phyloP scores from a whole-genome alignment of 2,329 filamentous ascomycete species.

The Paecilomyces niveus region DNA sequence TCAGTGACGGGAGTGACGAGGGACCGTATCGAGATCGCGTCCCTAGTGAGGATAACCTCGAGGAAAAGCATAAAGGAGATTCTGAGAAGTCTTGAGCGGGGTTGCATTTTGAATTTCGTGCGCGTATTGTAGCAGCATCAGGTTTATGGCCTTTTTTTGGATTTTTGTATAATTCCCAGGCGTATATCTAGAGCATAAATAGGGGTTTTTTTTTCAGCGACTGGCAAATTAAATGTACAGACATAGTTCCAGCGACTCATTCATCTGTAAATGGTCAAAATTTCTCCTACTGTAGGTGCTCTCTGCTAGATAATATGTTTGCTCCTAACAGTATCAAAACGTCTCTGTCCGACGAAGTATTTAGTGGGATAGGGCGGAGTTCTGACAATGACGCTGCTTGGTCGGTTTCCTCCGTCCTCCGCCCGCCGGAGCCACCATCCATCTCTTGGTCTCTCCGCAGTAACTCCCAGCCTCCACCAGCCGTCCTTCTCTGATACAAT shows the following conservation, averaged over 20 bases:
- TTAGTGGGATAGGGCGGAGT: background rate
- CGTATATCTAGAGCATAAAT: background rate
- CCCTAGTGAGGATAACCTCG: conserved; percentile 1
- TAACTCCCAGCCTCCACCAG: background rate
- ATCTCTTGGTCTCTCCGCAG: background rate
- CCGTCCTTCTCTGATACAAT: background rate
- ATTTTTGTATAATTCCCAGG: background rate
- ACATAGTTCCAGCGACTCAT: background rate
- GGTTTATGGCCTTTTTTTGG: background rate
- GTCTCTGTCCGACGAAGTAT: no score
- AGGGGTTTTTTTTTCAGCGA: background rate
- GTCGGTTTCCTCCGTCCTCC: background rate
- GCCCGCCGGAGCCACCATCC: background rate
- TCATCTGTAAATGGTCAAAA: background rate
- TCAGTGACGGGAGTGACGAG: conserved; percentile 37
- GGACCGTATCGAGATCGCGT: conserved; percentile 27
- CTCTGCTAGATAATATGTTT: background rate
- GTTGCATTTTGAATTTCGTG: conserved; percentile 2
- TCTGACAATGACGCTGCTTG: background rate
- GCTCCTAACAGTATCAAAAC: background rate
- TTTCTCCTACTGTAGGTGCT: background rate
- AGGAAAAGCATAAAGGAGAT: conserved; percentile 9
- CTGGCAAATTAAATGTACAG: background rate
- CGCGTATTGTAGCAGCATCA: background rate
- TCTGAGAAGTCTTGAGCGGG: conserved; percentile 6